Percentiles rank a stretch among this genome's conserved stretches.
phyloP scores from a whole-genome alignment of 2,329 filamentous ascomycete genomes.

The Pseudodiploospora longispora region DNA sequence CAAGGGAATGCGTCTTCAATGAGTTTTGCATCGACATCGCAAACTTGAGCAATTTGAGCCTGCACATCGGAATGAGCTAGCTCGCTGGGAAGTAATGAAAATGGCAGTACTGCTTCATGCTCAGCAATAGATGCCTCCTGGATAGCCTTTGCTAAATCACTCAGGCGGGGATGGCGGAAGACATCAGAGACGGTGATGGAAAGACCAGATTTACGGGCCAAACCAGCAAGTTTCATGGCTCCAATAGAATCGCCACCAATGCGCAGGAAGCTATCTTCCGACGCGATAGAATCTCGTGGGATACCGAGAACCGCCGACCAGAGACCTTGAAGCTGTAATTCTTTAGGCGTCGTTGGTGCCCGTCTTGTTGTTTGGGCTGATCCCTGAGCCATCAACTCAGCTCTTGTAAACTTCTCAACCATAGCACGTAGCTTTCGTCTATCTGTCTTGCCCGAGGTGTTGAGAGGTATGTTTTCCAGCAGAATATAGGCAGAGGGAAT shows the following conservation, averaged over 20 bases:
- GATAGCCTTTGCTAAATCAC: neutral
- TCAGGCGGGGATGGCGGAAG: neutral
- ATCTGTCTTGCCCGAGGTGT: neutral
- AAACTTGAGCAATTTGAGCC: neutral
- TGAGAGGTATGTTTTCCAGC: neutral
- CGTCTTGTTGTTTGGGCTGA: slow-evolving; percentile 7
- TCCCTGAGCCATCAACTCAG: slow-evolving; percentile 1
- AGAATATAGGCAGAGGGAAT: neutral
- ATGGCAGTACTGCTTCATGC: neutral
- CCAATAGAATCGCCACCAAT: slow-evolving; percentile 33
- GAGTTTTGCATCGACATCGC: neutral
- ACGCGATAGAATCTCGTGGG: slow-evolving; percentile 19
- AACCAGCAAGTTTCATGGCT: slow-evolving; percentile 31
- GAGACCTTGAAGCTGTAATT: slow-evolving; percentile 16
- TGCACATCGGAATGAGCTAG: neutral
- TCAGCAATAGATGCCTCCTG: neutral
- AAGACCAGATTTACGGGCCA: slow-evolving; percentile 18
- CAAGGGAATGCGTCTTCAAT: slow-evolving; percentile 3
- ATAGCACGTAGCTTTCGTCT: neutral
- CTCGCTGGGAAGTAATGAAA: neutral
- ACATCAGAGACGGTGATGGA: neutral
- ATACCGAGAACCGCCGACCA: slow-evolving; percentile 33
- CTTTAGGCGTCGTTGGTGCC: slow-evolving; percentile 7
- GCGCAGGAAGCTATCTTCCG: slow-evolving; percentile 27
- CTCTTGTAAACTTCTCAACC: slow-evolving; percentile 4